Base-by-base conservation (phyloP, 2,329 filamentous ascomycete species). In the Pseudogymnoascus sp. region DNA sequence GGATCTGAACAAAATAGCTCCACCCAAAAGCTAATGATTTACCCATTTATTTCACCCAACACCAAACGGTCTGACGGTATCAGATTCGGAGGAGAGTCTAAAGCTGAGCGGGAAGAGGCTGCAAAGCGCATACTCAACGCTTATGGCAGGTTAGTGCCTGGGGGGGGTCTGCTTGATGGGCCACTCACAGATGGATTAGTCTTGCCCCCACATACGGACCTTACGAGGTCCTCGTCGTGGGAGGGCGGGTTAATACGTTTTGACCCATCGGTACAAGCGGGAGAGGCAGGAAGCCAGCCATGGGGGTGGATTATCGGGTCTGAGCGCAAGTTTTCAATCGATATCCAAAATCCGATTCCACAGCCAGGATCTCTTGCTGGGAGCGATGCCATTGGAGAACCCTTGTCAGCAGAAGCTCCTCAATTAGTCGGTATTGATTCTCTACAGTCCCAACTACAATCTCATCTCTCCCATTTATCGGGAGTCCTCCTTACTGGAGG, bases 151-250 rank as follows among this genome's bases (percentile, higher is more conserved):
- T 70, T 76, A 28, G 80, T 77, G 35, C 76, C 71, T 8, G 70
- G 75, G 0, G 81, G 82, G 19, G 84, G 87, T 1, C 72, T 97
- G 15, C 76, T 97, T 1, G 82, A 88, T 60, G 94, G 94, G 0
- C 91, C 94, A 4, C 71, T 99, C 57, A 96, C 92, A 0, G 90
- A 99, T 71, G 92, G 92, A 2, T 88, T 92, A 74, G 74, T 96
- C 12, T 74, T 99, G 18, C 79, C 79, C 59, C 77, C 79, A 61
- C 83, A 75, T 19, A 75, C 80, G n/a, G 79, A 69, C 60, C 67
- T 74, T 65, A 76, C 71, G 58, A 35, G 55, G 19, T 79, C 76
- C 3, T 77, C 80, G 39, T 81, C 82, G 12, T 96, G 92, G 84
- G 84, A 91, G 63, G 94, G 94, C 2, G 92, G 90, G 1, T 81